Evolutionary conservation across 2,329 filamentous ascomycete species (phyloP).

Genomic region (Alternaria alternata): DNA sequence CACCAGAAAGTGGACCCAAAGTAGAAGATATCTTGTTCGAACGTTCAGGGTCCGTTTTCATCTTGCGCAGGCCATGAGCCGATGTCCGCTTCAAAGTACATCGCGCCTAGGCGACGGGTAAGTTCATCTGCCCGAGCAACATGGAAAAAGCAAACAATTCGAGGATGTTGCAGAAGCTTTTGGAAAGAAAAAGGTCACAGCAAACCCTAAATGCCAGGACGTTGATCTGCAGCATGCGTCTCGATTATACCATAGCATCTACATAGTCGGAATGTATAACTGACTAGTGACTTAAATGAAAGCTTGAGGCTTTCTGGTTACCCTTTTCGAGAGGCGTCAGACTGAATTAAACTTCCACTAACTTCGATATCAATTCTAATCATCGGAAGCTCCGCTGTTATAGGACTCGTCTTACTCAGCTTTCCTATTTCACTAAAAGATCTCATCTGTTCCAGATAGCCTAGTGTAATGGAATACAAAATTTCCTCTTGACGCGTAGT

Average conservation of each 20-base stretch:
- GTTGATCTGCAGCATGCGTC: neutral
- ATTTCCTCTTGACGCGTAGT: no score
- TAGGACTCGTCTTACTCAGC: no score
- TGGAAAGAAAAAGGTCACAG: neutral
- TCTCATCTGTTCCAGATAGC: no score
- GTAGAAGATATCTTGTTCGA: constrained; percentile 3
- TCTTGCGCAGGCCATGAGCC: neutral
- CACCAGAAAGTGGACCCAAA: neutral
- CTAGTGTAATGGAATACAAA: no score
- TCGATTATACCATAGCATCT: neutral
- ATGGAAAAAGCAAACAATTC: neutral
- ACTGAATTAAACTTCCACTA: no score
- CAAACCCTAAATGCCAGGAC: neutral
- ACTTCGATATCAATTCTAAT: no score
- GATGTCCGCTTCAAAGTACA: neutral
- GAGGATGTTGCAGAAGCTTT: neutral
- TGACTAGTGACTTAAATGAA: neutral
- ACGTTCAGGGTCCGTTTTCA: neutral
- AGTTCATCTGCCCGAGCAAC: neutral
- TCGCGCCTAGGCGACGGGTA: neutral
- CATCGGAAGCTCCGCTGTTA: no score
- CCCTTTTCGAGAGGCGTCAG: no score
- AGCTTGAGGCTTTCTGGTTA: no score
- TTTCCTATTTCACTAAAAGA: no score
- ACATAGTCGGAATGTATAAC: neutral